Conservation (phyloP, 106 monocot species). For the Posidonia australis region DNA sequence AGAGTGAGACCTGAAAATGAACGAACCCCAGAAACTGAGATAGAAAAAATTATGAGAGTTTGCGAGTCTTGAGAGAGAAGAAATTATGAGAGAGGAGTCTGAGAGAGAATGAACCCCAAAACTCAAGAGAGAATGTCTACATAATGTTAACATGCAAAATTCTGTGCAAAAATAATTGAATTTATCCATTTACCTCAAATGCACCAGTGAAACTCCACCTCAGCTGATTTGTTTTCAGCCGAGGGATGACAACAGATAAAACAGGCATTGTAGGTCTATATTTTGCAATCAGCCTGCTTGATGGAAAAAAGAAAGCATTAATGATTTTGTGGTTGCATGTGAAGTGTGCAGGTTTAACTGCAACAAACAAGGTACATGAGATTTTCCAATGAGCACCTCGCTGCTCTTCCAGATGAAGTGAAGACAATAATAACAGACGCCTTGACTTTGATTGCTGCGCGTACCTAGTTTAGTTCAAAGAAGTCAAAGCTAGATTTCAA, state of each 20-base stretch:
- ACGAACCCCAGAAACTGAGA: too few species aligned
- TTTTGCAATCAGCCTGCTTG: constrained; percentile 83
- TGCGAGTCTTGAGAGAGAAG: too few species aligned
- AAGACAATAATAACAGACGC: constrained; percentile 30
- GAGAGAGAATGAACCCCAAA: too few species aligned
- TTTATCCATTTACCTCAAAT: constrained; percentile 45
- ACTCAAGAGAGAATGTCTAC: too few species aligned
- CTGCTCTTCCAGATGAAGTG: constrained; percentile 33
- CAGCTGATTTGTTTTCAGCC: constrained; percentile 91
- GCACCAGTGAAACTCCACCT: constrained; percentile 93
- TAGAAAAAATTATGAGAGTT: too few species aligned
- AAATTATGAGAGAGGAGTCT: too few species aligned
- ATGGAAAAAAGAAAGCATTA: neutral
- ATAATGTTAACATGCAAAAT: too few species aligned
- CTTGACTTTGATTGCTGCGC: constrained; percentile 24
- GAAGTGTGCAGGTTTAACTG: neutral
- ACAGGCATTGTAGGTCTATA: constrained; percentile 99
- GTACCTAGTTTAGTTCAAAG: constrained; percentile 10
- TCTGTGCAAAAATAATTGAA: neutral
- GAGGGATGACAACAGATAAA: constrained; percentile 87
- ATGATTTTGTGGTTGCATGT: neutral
- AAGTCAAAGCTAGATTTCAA: neutral
- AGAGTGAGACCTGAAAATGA: too few species aligned
- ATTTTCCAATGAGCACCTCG: constrained; percentile 10
- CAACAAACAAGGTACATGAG: neutral